Percentiles rank a stretch among this genome's conserved stretches.
Evolutionary conservation across 768 basidiomycete genomes (phyloP).

Genomic region (Lactarius deliciosus): DNA sequence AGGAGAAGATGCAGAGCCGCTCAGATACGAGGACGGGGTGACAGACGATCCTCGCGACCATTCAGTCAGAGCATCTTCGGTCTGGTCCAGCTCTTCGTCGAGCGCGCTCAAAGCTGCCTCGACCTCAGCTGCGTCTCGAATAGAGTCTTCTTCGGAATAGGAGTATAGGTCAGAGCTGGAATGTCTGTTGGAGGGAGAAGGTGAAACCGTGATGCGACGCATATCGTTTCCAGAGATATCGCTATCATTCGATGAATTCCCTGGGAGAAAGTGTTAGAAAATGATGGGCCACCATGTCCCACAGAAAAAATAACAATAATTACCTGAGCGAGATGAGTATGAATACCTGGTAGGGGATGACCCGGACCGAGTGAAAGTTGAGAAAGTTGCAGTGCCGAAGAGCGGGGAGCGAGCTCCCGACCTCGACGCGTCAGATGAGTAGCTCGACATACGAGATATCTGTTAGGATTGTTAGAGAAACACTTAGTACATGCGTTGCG

Average conservation of each 20-base stretch:
- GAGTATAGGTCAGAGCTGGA: constrained; percentile 28
- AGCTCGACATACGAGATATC: constrained; percentile 39
- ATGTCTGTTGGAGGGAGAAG: constrained; percentile 24
- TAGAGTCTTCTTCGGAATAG: constrained; percentile 56
- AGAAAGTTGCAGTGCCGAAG: constrained; percentile 59
- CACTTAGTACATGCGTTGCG: constrained; percentile 35
- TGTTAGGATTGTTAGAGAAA: constrained; percentile 13
- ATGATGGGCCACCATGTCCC: background rate
- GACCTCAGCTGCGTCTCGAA: constrained; percentile 53
- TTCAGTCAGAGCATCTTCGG: constrained; percentile 62
- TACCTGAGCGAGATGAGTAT: constrained; percentile 56
- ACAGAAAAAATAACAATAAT: background rate
- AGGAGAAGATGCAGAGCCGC: constrained; percentile 32
- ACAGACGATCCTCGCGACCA: constrained; percentile 53
- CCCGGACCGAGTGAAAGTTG: constrained; percentile 50
- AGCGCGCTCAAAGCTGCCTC: constrained; percentile 65
- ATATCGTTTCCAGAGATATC: constrained; percentile 29
- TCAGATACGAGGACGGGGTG: constrained; percentile 39
- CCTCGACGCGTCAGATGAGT: constrained; percentile 36
- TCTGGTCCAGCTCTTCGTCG: constrained; percentile 64
- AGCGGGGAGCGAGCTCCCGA: constrained; percentile 55
- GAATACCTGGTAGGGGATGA: constrained; percentile 59
- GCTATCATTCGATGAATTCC: constrained; percentile 26
- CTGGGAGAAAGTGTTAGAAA: constrained; percentile 19
- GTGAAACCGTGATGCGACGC: constrained; percentile 32